A percentile compares a stretch with the other conserved stretches of the same genome.
Evolutionary conservation across 208 protist species (phyloP).

Genomic region (Crithidia acanthocephali): DNA sequence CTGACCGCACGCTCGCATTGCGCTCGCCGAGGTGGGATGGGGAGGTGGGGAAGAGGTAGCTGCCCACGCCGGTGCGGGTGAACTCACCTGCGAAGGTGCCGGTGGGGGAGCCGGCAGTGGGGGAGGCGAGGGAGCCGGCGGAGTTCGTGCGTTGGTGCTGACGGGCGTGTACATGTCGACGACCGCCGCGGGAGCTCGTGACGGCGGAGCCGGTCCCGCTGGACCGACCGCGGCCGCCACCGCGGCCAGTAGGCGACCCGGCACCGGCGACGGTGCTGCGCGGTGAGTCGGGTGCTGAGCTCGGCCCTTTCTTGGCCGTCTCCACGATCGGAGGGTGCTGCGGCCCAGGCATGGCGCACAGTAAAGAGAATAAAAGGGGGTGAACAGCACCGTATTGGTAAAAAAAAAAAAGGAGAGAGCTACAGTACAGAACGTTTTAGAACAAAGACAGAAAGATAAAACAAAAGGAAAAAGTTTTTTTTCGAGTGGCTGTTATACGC

Average conservation of each 20-base stretch:
- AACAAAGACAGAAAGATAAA: not conserved
- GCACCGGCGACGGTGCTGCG: not conserved
- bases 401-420: not conserved
- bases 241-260: not conserved
- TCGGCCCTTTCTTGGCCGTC: not conserved
- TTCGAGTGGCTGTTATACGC: no score
- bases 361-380: not conserved
- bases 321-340: not conserved
- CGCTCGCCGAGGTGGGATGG: not conserved
- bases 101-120: slow-evolving; percentile 1
- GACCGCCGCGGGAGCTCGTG: slow-evolving; percentile 12
- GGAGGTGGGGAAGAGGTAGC: slow-evolving; percentile 8
- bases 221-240: not conserved
- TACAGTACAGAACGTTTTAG: not conserved
- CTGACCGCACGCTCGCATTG: not conserved
- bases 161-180: slow-evolving; percentile 26
- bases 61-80: slow-evolving; percentile 5
- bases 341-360: not conserved
- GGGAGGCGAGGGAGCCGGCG: not conserved
- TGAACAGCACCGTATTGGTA: not conserved
- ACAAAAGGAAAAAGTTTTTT: no score
- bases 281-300: not conserved
- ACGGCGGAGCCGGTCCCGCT: not conserved
- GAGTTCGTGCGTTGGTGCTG: not conserved
- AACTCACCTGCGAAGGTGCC: not conserved